Percentiles rank a stretch among this genome's conserved stretches.
Evolutionary conservation across 2,329 filamentous ascomycete species (phyloP).

Genomic region (Alternaria metachromatica): DNA sequence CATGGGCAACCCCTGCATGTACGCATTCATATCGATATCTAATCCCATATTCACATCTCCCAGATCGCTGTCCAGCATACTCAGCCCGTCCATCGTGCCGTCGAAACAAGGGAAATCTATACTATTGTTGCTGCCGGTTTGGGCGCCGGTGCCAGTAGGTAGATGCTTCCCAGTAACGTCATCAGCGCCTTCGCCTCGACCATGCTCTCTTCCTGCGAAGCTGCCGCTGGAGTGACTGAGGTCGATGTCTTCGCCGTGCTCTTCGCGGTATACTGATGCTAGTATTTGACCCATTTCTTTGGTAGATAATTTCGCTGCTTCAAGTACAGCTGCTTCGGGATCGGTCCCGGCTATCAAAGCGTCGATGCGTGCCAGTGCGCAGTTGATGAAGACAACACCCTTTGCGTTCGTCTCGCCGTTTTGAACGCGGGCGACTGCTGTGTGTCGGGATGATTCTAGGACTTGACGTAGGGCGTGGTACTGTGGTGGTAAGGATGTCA

Average conservation of each 20-base stretch:
- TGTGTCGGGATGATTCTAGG: conserved; percentile 13
- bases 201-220: conserved; percentile 11
- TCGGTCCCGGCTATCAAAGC: conserved; percentile 24
- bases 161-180: neutral
- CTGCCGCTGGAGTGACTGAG: conserved; percentile 5
- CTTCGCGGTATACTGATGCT: conserved; percentile 23
- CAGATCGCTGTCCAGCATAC: conserved; percentile 1
- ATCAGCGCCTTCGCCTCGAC: conserved; percentile 19
- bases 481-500: conserved; percentile 13
- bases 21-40: conserved; percentile 9
- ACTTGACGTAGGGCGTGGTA: conserved; percentile 19
- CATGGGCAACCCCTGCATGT: conserved; percentile 5
- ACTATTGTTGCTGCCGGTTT: neutral
- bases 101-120: neutral
- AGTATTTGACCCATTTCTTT: conserved; percentile 21
- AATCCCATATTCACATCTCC: neutral
- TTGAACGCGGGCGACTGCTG: conserved; percentile 17
- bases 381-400: conserved; percentile 25
- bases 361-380: conserved; percentile 33
- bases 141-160: neutral
- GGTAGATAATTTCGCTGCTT: conserved; percentile 24
- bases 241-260: conserved; percentile 31
- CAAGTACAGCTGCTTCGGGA: conserved; percentile 22
- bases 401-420: conserved; percentile 39
- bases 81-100: neutral